Evolutionary conservation across 2,329 filamentous ascomycete genomes (phyloP), one percentile per base, ranked within the genome.

Genomic region (Talaromyces sp.): DNA sequence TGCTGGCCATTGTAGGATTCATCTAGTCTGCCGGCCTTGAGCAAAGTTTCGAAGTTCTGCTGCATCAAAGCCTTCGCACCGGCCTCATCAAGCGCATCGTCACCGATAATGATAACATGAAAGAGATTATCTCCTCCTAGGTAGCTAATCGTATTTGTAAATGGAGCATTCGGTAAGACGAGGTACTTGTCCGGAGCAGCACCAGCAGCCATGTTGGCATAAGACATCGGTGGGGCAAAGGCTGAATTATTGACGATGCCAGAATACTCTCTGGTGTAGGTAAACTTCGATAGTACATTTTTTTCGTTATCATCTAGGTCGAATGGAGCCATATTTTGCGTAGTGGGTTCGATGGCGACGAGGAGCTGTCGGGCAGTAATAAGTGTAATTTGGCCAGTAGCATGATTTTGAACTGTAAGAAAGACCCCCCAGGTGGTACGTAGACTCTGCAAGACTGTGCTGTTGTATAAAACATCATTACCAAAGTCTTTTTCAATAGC

Each of bases 191-290:
- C 49, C 0, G 68, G 67, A 7, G 69, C 70, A 2, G 69, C 85
- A 0, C 83, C 84, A 16, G 88, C 73, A 67, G 88, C 86, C 63
- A 72, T 58, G 50, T 72, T 72, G 56, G 61, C 67, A 56, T 70
- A 69, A 9, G 65, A 49, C 61, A 67, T 69, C n/a, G 62, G 10
- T 11, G 41, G 41, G 2, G 68, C 68, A 7, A 80, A 73, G n/a
- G 70, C 72, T 0, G 73, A 64, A 64, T 78, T 75, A 59, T 72
- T 72, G 37, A 79, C 68, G 22, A 79, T 68, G 22, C 72, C 75
- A 22, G 75, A 72, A 68, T 73, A 76, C 68, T 78, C 76, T 39
- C 71, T 70, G 4, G 70, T 71, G 59, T 71, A 75, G n/a, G 67
- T 66, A 66, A 79, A 77, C 66, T 77, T 75, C 63, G 69, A 66